Conservation (phyloP, 805 yeast species). For the Candida berthetii region DNA sequence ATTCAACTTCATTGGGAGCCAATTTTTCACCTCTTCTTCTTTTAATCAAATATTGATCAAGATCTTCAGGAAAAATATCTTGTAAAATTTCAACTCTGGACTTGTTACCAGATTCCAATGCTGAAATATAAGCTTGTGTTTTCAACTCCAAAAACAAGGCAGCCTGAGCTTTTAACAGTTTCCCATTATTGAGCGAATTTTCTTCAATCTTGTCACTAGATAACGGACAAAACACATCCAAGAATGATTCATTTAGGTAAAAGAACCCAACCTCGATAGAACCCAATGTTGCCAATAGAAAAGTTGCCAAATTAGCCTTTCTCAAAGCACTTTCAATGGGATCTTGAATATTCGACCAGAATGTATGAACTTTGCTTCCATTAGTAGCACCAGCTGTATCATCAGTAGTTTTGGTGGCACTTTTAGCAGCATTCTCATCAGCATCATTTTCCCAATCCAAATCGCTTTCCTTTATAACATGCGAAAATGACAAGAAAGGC, state of each 20-base stretch:
- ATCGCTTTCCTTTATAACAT: slow-evolving; percentile 53
- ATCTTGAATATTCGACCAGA: slow-evolving; percentile 8
- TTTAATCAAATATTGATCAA: slow-evolving; percentile 36
- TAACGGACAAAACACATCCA: slow-evolving; percentile 83
- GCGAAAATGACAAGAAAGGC: slow-evolving; percentile 65
- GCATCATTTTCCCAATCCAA: slow-evolving; percentile 17
- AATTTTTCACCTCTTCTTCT: slow-evolving; percentile 32
- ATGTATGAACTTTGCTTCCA: slow-evolving; percentile 6
- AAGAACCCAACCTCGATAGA: slow-evolving; percentile 82
- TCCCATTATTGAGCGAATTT: slow-evolving; percentile 29
- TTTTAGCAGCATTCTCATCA: no score
- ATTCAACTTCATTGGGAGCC: slow-evolving; percentile 76
- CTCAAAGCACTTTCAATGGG: slow-evolving; percentile 44
- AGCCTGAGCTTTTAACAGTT: slow-evolving; percentile 75
- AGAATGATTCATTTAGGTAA: slow-evolving; percentile 75
- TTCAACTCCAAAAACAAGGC: slow-evolving; percentile 78
- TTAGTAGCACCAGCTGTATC: slow-evolving; percentile 53
- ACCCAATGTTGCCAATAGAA: slow-evolving; percentile 81
- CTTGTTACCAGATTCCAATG: slow-evolving; percentile 58
- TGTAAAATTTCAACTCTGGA: slow-evolving; percentile 62
- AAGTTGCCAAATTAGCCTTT: slow-evolving; percentile 84
- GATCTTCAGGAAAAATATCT: slow-evolving; percentile 64
- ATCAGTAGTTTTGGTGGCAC: no score
- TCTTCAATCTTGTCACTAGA: slow-evolving; percentile 2
- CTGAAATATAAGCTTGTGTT: slow-evolving; percentile 93